Base-by-base conservation (phyloP, 2,329 filamentous ascomycete genomes). In the Penicillium crustosum region DNA sequence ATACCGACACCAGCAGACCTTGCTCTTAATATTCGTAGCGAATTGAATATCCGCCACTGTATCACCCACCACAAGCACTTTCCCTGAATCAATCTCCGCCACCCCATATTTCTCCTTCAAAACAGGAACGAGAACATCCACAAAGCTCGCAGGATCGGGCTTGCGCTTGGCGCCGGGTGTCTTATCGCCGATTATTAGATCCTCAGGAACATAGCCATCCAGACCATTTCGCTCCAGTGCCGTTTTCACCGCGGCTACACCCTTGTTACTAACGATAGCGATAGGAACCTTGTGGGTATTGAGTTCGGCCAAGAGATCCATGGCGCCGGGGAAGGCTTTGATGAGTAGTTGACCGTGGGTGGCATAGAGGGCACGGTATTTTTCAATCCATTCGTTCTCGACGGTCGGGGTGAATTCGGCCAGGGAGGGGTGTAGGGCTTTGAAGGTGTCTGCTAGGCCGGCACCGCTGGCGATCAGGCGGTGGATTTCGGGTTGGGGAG, bases 231-330 rank as follows among this genome's bases (percentile, higher is more conserved):
- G 52, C 13, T 53, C 25, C n/a, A 64, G 53, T 1, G 61, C 60
- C 1, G 60, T 61, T 38, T 57, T 61, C 8, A 70, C 60, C 0
- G 66, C 61, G 0, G 55, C 57, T 4, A 66, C 60, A 2, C 55
- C 61, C 45, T 69, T 69, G 33, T 70, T 69, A 35, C 66, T 69
- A 9, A 69, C 58, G 38, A 69, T 67, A 0, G 64, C 61, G 31
- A 66, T 54, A 29, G 62, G 61, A 9, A 68, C 44, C 2, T 57
- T 42, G 8, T 41, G 56, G 4, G 45, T 36, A 15, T 53, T 55
- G 3, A 68, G 49, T 7, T 54, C 33, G 0, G 36, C n/a, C 15
- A 69, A 38, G 3, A 69, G 56, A 0, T 61, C 43, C 23, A 55
- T 54, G 3, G 65, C 59, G 10, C 59, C 61, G 1, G 62, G 58